Evolutionary conservation across 2,329 filamentous ascomycete genomes (phyloP), one percentile per base, ranked within the genome.

Genomic region (Geoglossum cookeanum): DNA sequence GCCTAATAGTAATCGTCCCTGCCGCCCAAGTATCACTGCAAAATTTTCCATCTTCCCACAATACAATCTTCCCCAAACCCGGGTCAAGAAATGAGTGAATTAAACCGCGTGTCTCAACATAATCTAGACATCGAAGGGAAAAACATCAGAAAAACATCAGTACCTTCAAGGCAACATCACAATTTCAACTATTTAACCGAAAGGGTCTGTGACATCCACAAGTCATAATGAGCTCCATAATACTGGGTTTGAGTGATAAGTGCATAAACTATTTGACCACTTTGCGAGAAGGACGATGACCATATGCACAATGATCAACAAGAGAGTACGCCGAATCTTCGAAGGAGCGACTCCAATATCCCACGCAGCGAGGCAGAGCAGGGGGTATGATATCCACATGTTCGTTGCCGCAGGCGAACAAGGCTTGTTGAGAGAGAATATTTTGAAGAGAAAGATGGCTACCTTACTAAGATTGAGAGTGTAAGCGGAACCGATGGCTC

Each of bases 331-430:
- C 45, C 63, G 62, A 51, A 69, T 55, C 69, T 68, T 47, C 68
- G 67, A 54, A 30, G 27, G 2, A 13, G 11, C 60, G 58, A 48
- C 44, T 51, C 15, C 42, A 59, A 78, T 68, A 61, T 90, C 87
- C 11, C 88, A 63, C 0, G 78, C 79, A 7, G 87, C 87, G 6
- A 91, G 67, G 3, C 77, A 69, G 3, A 94, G 70, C 1, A 94
- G 71, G 2, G 84, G 80, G 62, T 84, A 81, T 3, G 80, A 74
- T 3, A 89, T 69, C 67, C 78, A 78, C 5, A 79, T 72, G 49
- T 77, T 82, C n/a, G 79, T 75, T 48, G 81, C 80, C 58, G 82
- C 81, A 0, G 88, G 88, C 66, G 80, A 80, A 67, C 89, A 95
- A 0, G 83, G 78, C 52, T 77, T 74, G 2, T 78, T 75, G 8